Evolutionary conservation across 139 green algal species (phyloP).

Genomic region (Tetraselmis chui): DNA sequence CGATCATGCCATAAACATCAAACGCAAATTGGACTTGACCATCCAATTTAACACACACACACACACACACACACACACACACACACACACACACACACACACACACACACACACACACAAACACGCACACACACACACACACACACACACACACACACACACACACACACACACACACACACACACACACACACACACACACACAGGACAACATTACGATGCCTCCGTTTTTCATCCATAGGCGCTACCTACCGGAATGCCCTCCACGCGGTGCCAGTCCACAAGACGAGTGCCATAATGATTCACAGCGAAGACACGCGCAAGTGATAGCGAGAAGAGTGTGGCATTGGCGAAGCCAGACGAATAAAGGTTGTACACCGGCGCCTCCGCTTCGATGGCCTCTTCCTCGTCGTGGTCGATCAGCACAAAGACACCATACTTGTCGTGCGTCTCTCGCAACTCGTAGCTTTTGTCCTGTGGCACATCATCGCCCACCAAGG

Average conservation of each 20-base stretch:
- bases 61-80: too few relatives aligned
- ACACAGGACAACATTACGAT: too few relatives aligned
- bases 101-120: too few relatives aligned
- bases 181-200: too few relatives aligned
- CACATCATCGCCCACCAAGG: background rate
- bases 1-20: background rate
- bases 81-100: too few relatives aligned
- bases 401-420: conserved; percentile 7
- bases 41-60: too few relatives aligned
- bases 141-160: too few relatives aligned
- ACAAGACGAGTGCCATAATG: background rate
- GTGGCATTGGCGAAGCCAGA: background rate
- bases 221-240: too few relatives aligned
- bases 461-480: conserved; percentile 3
- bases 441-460: background rate
- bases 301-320: background rate
- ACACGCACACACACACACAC: too few relatives aligned
- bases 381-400: background rate
- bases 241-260: background rate
- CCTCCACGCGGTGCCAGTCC: conserved; percentile 5
- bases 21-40: background rate
- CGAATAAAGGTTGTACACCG: background rate
- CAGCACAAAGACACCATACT: background rate
- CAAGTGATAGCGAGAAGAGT: background rate
- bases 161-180: too few relatives aligned